Evolutionary conservation across 768 basidiomycete genomes (phyloP).

Genomic region (Paxillus rubicundulus): DNA sequence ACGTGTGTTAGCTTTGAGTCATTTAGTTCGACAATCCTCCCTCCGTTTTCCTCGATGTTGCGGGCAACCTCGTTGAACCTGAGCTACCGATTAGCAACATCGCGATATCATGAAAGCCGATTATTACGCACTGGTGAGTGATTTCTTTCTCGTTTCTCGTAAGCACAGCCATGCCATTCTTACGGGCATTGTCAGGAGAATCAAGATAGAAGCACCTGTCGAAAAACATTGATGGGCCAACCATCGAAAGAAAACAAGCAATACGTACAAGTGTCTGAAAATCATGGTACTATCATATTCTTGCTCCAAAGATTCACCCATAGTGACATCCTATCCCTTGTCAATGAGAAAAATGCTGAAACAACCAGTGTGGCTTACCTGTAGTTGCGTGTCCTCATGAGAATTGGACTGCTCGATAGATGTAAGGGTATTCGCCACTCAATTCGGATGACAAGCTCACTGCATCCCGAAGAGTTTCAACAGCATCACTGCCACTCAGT

Average conservation of each 20-base stretch:
- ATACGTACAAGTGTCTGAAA: constrained; percentile 76
- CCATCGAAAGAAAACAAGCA: background rate
- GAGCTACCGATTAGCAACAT: background rate
- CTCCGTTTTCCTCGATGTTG: constrained; percentile 67
- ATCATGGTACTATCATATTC: constrained; percentile 78
- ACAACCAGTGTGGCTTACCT: constrained; percentile 4
- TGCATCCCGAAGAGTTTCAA: constrained; percentile 18
- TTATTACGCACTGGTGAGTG: constrained; percentile 46
- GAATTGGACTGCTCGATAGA: constrained; percentile 9
- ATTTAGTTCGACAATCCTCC: constrained; percentile 61
- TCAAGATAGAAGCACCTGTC: constrained; percentile 89
- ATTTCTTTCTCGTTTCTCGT: constrained; percentile 53
- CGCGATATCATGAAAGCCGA: background rate
- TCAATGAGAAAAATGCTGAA: background rate
- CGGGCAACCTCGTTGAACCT: constrained; percentile 57
- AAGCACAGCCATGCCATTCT: constrained; percentile 59
- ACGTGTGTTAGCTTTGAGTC: constrained; percentile 86
- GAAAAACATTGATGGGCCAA: background rate
- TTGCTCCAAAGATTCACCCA: constrained; percentile 75
- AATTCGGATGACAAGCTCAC: background rate
- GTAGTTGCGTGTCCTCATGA: background rate
- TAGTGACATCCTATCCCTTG: constrained; percentile 40
- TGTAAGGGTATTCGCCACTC: background rate
- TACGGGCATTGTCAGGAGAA: constrained; percentile 65
- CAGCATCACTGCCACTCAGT: constrained; percentile 17